Evolutionary conservation across 2,329 filamentous ascomycete species (phyloP).

Genomic region (Acephala macrosclerotiorum): DNA sequence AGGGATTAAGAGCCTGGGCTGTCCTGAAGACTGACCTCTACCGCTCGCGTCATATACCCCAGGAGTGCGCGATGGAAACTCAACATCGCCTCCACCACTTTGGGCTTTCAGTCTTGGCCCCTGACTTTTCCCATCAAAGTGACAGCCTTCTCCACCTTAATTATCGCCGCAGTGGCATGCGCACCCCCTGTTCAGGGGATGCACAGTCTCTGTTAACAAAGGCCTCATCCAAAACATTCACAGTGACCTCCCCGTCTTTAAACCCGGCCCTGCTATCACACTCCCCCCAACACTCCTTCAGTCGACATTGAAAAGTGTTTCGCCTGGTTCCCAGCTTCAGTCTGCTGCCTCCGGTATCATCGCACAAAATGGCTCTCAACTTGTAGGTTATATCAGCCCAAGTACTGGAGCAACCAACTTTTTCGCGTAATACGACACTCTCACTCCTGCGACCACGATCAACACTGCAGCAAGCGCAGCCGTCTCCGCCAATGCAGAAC

Average conservation of each 20-base stretch:
- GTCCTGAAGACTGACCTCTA: neutral
- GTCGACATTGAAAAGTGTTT: neutral
- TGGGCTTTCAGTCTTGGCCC: neutral
- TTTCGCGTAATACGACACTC: conserved; percentile 3
- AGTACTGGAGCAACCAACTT: neutral
- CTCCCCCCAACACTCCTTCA: neutral
- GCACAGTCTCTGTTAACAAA: neutral
- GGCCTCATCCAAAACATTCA: conserved; percentile 5
- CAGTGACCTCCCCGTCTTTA: conserved; percentile 10
- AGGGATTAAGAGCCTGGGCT: too few relatives aligned
- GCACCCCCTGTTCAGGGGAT: neutral
- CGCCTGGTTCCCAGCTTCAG: neutral
- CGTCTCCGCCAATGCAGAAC: neutral
- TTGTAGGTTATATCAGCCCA: conserved; percentile 1
- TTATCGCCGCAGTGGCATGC: neutral
- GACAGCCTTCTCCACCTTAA: neutral
- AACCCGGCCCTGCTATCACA: neutral
- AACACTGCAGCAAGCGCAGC: neutral
- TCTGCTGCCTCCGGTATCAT: neutral
- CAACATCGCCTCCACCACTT: neutral
- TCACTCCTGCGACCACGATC: neutral
- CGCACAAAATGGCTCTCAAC: conserved; percentile 6
- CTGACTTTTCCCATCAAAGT: neutral
- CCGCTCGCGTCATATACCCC: neutral
- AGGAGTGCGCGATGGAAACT: neutral